Percentiles rank a stretch among this genome's conserved stretches.
These are phyloP conservation scores for Solanum corneliomulleri DNA, from an alignment of 257 asterid genomes.

Conservation along the genomic window DNA sequence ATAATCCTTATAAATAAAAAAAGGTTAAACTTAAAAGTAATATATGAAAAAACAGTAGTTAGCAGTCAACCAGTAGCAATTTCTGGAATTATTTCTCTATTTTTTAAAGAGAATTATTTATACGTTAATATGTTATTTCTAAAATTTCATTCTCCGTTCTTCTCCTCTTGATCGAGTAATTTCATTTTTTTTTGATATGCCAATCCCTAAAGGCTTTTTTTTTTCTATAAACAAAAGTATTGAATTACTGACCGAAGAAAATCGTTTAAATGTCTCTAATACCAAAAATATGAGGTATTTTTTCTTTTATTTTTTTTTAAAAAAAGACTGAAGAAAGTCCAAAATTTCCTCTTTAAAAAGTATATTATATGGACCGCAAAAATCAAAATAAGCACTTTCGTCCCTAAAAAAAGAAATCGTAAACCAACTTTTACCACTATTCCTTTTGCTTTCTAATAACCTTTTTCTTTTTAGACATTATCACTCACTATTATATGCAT, in stretches of 20 bases:
- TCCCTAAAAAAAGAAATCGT: background rate
- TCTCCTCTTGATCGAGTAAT: no score
- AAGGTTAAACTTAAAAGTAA: no score
- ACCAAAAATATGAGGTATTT: background rate
- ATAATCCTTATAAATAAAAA: no score
- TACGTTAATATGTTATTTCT: no score
- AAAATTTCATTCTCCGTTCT: no score
- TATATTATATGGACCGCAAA: background rate
- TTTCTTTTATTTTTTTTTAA: background rate
- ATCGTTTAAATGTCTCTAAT: no score
- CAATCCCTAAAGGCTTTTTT: background rate
- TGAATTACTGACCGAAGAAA: no score
- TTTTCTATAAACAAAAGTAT: no score
- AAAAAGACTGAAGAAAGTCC: background rate
- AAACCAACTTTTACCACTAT: background rate
- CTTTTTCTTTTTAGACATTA: background rate
- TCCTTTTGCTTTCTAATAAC: background rate
- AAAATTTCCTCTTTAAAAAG: background rate
- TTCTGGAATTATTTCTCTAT: no score
- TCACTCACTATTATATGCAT: background rate
- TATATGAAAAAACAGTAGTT: no score
- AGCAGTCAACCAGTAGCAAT: no score
- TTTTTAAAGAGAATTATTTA: no score
- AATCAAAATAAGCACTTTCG: background rate
- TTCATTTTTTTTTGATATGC: accelerated